Percentiles rank a stretch among this genome's conserved stretches.
Conservation (phyloP, 805 yeast species). For the Myxozyma nipponensis region DNA sequence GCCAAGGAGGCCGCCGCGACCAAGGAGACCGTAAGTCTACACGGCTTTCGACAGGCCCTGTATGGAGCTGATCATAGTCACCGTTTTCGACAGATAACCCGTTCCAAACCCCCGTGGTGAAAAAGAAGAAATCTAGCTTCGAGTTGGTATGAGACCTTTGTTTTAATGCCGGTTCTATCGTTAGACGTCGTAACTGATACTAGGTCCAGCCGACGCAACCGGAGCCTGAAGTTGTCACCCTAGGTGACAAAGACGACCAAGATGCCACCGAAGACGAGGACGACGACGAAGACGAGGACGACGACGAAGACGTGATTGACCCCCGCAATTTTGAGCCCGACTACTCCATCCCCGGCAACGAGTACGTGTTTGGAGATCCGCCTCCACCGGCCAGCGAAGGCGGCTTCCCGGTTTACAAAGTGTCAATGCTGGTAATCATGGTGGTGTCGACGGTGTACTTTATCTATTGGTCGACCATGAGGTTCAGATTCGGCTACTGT, state of each 20-base stretch:
- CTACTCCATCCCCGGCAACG: background rate
- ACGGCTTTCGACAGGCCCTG: too few relatives aligned
- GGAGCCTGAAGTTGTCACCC: background rate
- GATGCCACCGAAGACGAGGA: background rate
- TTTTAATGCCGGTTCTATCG: too few relatives aligned
- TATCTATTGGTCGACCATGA: constrained; percentile 12
- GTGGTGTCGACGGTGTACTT: constrained; percentile 1
- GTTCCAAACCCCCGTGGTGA: constrained; percentile 17
- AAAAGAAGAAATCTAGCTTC: constrained; percentile 2
- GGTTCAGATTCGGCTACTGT: constrained; percentile 17
- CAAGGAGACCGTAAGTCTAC: too few relatives aligned
- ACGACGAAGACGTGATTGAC: constrained; percentile 13
- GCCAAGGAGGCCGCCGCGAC: background rate
- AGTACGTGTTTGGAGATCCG: background rate
- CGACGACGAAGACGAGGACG: constrained; percentile 8
- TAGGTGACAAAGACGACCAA: too few relatives aligned
- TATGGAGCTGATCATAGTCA: background rate
- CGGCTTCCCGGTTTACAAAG: constrained; percentile 8
- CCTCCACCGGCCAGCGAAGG: constrained; percentile 1
- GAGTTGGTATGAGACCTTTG: background rate
- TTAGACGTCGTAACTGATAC: too few relatives aligned
- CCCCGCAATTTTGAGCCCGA: constrained; percentile 2
- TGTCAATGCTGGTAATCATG: constrained; percentile 6
- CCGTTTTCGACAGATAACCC: constrained; percentile 20
- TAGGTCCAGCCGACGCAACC: background rate